Evolutionary conservation across 2,329 filamentous ascomycete genomes (phyloP).

Genomic region (Beauveria asiatica): DNA sequence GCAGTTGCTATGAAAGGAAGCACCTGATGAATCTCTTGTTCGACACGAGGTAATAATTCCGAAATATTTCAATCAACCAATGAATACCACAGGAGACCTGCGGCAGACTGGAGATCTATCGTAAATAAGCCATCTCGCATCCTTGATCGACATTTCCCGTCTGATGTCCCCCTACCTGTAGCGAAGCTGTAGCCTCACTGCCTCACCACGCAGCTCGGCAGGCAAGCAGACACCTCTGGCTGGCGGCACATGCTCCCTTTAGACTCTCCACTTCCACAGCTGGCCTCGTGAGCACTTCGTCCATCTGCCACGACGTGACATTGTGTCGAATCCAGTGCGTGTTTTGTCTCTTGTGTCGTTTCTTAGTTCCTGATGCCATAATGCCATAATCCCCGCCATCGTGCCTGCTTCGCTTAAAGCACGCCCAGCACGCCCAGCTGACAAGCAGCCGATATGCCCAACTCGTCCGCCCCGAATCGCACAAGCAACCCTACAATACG

Average conservation of each 20-base stretch:
- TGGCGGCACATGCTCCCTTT: conserved; percentile 6
- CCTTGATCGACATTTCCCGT: too few species aligned
- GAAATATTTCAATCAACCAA: too few species aligned
- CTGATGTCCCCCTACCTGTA: too few species aligned
- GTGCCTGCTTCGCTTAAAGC: background rate
- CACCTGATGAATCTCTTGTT: too few species aligned
- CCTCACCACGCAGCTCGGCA: background rate
- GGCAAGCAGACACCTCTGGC: background rate
- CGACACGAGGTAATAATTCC: too few species aligned
- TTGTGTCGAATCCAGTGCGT: background rate
- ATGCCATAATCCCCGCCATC: background rate
- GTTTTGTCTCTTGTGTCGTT: background rate
- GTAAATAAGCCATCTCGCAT: too few species aligned
- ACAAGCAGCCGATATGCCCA: conserved; percentile 8
- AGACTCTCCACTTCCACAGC: background rate
- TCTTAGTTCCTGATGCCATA: background rate
- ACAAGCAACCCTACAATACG: conserved; percentile 14
- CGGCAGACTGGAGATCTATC: too few species aligned
- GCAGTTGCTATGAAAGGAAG: too few species aligned
- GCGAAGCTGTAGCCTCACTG: too few species aligned
- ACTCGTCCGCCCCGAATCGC: conserved; percentile 5
- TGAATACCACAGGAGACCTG: too few species aligned
- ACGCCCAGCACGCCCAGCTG: background rate
- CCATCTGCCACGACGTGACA: background rate
- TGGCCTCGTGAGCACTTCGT: conserved; percentile 9